Percentiles rank a stretch among this genome's conserved stretches.
phyloP scores from a whole-genome alignment of 164 flowering plant genomes.

The Brasenia schreberi region DNA sequence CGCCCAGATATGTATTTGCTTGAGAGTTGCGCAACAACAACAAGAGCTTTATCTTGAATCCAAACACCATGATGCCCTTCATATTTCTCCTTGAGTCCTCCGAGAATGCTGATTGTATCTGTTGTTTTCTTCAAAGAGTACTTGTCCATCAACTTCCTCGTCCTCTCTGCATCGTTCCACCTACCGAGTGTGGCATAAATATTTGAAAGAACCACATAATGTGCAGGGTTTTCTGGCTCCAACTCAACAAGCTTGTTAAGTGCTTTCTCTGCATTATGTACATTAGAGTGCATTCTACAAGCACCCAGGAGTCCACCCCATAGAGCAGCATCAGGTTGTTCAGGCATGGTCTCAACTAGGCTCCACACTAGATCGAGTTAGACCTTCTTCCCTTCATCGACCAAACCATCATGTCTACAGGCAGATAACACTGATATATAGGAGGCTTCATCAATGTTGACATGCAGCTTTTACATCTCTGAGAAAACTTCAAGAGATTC shows the following conservation, averaged over 20 bases:
- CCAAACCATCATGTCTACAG: slow-evolving; percentile 65
- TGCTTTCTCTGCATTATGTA: slow-evolving; percentile 34
- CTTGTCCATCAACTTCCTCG: slow-evolving; percentile 24
- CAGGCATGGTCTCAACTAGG: slow-evolving; percentile 37
- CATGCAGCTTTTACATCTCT: slow-evolving; percentile 24
- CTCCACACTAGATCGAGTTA: slow-evolving; percentile 37
- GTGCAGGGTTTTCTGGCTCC: slow-evolving; percentile 45
- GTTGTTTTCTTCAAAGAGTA: slow-evolving; percentile 26
- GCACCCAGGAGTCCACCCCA: slow-evolving; percentile 71
- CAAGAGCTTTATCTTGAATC: too few species aligned
- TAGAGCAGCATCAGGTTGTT: slow-evolving; percentile 49
- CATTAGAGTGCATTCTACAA: slow-evolving; percentile 43
- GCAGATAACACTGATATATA: slow-evolving; percentile 37
- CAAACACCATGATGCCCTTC: too few species aligned
- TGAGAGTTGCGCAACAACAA: too few species aligned
- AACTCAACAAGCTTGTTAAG: slow-evolving; percentile 29
- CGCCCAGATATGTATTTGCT: too few species aligned
- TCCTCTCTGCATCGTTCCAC: slow-evolving; percentile 39
- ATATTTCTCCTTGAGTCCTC: too few species aligned
- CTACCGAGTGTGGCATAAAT: slow-evolving; percentile 43
- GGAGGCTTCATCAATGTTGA: slow-evolving; percentile 2
- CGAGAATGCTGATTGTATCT: too few species aligned
- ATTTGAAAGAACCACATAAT: slow-evolving; percentile 39
- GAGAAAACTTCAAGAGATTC: slow-evolving; percentile 34
- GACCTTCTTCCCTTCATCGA: slow-evolving; percentile 43